Percentiles rank a stretch among this genome's conserved stretches.
Evolutionary conservation across 140 eudicot genomes (phyloP).

Genomic region (Flaveria floridana): DNA sequence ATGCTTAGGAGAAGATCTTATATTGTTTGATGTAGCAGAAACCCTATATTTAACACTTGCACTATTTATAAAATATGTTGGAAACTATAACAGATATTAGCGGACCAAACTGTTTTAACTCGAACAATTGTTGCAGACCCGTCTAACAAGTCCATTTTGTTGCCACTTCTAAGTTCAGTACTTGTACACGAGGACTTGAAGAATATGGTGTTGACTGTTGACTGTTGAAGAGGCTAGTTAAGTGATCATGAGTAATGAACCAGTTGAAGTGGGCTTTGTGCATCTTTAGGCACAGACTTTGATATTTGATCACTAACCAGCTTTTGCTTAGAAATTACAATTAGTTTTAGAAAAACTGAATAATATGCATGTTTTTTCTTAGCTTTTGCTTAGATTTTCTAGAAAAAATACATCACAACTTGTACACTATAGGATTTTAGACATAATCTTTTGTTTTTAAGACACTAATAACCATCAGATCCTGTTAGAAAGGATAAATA

Average conservation of each 20-base stretch:
- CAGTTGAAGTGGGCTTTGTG: neutral
- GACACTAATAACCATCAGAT: too few species aligned
- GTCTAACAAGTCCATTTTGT: neutral
- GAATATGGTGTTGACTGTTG: neutral
- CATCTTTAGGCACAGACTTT: neutral
- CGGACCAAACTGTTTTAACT: neutral
- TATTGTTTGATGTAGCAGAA: neutral
- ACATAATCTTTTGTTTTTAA: too few species aligned
- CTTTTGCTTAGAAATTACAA: neutral
- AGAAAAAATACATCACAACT: too few species aligned
- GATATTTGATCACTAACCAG: neutral
- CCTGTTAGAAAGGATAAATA: too few species aligned
- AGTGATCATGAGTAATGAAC: neutral
- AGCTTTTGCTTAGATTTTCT: too few species aligned
- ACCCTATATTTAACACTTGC: too few species aligned
- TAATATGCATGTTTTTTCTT: too few species aligned
- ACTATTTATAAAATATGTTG: neutral
- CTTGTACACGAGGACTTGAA: neutral
- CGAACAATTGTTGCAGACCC: neutral
- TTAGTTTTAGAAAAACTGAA: neutral
- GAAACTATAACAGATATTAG: neutral
- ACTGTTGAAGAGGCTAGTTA: neutral
- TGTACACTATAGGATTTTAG: too few species aligned
- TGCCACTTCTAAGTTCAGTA: neutral
- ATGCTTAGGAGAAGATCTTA: neutral